phyloP scores from a whole-genome alignment of 2,329 filamentous ascomycete species.

The Cryphonectria nitschkei region DNA sequence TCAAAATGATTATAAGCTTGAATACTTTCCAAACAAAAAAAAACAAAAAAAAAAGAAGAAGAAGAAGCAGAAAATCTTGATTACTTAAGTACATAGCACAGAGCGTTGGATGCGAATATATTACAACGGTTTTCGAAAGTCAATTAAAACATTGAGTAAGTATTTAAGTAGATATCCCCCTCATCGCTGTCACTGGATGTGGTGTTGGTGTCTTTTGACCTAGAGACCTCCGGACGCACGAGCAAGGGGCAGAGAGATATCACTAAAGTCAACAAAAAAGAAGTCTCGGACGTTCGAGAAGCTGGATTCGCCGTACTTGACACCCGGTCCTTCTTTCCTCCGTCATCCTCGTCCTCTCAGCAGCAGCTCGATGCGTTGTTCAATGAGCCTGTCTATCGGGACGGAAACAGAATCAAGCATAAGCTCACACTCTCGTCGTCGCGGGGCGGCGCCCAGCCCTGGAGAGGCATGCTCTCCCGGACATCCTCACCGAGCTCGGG shows the following conservation, averaged over 20 bases:
- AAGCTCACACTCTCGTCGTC: background rate
- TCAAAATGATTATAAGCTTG: too few relatives aligned
- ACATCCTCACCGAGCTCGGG: constrained; percentile 15
- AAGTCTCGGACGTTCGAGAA: constrained; percentile 12
- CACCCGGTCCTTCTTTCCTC: constrained; percentile 6
- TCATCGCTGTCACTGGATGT: constrained; percentile 3
- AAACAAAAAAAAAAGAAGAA: too few relatives aligned
- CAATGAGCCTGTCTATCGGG: background rate
- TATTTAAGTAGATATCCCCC: too few relatives aligned
- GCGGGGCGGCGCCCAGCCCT: background rate
- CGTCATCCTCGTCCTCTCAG: background rate
- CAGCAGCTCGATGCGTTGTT: too few relatives aligned
- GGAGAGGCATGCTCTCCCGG: constrained; percentile 2
- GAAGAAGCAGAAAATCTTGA: too few relatives aligned
- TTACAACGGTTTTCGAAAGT: too few relatives aligned
- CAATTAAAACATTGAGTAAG: too few relatives aligned
- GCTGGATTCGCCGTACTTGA: constrained; percentile 15
- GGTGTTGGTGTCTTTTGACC: constrained; percentile 5
- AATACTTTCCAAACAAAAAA: too few relatives aligned
- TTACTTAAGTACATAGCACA: too few relatives aligned
- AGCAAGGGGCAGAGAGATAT: constrained; percentile 1
- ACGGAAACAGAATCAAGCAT: background rate
- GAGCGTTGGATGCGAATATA: too few relatives aligned
- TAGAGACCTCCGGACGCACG: constrained; percentile 16
- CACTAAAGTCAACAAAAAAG: constrained; percentile 11